These are phyloP conservation scores for Thalassiosira sp. DNA, from an alignment of 352 stramenopile genomes.

Conservation along the genomic window DNA sequence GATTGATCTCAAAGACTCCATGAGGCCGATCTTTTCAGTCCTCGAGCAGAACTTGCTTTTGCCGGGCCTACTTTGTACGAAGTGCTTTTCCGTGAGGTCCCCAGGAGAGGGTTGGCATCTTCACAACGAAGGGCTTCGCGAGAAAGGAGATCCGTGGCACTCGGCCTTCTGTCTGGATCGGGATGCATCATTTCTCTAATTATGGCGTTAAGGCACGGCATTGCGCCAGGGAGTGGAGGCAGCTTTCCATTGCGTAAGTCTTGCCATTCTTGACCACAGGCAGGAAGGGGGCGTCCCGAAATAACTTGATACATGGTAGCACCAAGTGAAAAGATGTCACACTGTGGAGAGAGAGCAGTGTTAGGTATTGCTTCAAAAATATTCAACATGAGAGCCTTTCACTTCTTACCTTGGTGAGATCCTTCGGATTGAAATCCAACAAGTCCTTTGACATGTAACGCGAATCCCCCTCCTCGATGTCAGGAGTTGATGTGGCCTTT, in stretches of 20 bases:
- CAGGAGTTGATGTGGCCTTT: slow-evolving; percentile 13
- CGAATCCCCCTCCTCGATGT: slow-evolving; percentile 88
- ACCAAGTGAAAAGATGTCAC: slow-evolving; percentile 91
- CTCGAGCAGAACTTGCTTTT: slow-evolving; percentile 2
- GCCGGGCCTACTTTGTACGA: slow-evolving; percentile 4
- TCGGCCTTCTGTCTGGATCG: slow-evolving; percentile 39
- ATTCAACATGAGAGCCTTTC: slow-evolving; percentile 14
- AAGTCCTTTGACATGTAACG: slow-evolving; percentile 90
- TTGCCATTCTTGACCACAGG: slow-evolving; percentile 72
- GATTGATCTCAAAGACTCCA: slow-evolving; percentile 10
- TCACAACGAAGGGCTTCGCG: slow-evolving; percentile 20
- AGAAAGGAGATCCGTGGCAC: slow-evolving; percentile 40
- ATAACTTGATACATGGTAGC: slow-evolving; percentile 75
- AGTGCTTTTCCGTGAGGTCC: background rate
- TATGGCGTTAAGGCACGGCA: slow-evolving; percentile 24
- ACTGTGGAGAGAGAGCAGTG: slow-evolving; percentile 14
- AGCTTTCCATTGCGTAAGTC: slow-evolving; percentile 58
- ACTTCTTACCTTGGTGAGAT: slow-evolving; percentile 71
- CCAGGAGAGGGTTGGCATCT: slow-evolving; percentile 8
- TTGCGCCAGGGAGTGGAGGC: slow-evolving; percentile 1
- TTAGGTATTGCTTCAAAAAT: background rate
- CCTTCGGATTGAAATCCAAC: slow-evolving; percentile 73
- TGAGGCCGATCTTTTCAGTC: slow-evolving; percentile 27
- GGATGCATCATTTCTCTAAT: slow-evolving; percentile 53
- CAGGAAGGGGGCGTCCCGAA: slow-evolving; percentile 49